Evolutionary conservation across 352 stramenopile species (phyloP).

Genomic region (Phytophthora sansomeana): DNA sequence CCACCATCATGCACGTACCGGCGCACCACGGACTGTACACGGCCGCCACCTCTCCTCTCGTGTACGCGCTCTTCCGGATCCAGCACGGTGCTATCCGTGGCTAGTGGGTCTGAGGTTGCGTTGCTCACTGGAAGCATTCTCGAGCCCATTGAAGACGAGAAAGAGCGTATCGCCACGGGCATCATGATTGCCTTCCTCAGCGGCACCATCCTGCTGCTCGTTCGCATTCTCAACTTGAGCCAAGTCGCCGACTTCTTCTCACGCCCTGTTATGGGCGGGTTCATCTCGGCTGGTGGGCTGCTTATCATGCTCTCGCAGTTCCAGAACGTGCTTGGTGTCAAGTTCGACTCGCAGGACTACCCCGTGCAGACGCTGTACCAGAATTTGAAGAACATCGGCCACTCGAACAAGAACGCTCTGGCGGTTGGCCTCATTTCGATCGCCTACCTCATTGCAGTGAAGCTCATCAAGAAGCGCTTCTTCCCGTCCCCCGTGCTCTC

Average conservation of each 20-base stretch:
- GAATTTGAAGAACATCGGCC: slow-evolving; percentile 53
- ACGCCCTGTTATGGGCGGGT: slow-evolving; percentile 90
- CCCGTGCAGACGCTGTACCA: slow-evolving; percentile 62
- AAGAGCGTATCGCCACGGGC: slow-evolving; percentile 49
- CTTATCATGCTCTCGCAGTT: slow-evolving; percentile 93
- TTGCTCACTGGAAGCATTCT: slow-evolving; percentile 56
- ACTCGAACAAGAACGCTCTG: slow-evolving; percentile 79
- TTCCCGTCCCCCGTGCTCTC: slow-evolving; percentile 23
- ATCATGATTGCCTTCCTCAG: slow-evolving; percentile 76
- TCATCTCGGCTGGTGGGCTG: slow-evolving; percentile 87
- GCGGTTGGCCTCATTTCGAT: slow-evolving; percentile 47
- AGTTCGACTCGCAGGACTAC: slow-evolving; percentile 43
- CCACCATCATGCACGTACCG: slow-evolving; percentile 85
- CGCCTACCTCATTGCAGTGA: slow-evolving; percentile 24
- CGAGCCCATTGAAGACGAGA: slow-evolving; percentile 47
- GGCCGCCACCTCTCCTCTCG: slow-evolving; percentile 73
- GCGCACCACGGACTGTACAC: slow-evolving; percentile 91
- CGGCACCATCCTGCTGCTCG: slow-evolving; percentile 73
- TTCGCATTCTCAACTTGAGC: slow-evolving; percentile 79
- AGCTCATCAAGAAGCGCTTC: slow-evolving; percentile 33
- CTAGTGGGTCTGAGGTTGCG: slow-evolving; percentile 70
- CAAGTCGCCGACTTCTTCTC: slow-evolving; percentile 91
- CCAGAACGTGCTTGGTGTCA: slow-evolving; percentile 80
- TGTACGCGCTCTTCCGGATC: slow-evolving; percentile 87
- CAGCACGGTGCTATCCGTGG: slow-evolving; percentile 81